Evolutionary conservation across 148 eudicot genomes (phyloP).

Genomic region (Diospyros kaki): DNA sequence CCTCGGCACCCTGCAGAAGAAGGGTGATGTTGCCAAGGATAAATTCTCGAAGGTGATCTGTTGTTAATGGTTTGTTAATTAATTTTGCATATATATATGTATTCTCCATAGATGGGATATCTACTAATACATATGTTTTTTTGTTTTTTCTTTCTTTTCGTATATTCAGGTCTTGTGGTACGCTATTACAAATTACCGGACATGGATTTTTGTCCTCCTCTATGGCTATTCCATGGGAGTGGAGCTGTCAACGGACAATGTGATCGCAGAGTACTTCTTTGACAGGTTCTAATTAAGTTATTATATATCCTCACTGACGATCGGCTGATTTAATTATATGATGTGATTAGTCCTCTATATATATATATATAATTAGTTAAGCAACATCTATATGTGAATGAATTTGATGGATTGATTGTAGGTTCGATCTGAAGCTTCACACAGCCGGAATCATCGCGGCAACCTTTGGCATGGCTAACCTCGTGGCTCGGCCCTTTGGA

Average conservation of each 20-base stretch:
- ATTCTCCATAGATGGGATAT: not conserved
- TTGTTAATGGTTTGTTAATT: not conserved
- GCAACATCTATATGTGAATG: not conserved
- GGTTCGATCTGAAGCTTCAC: constrained; percentile 65
- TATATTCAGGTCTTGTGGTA: constrained; percentile 31
- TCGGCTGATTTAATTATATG: too few relatives aligned
- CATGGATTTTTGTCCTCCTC: constrained; percentile 51
- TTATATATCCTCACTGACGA: too few relatives aligned
- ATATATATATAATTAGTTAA: too few relatives aligned
- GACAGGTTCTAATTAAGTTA: constrained; percentile 26
- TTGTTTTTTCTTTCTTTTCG: not conserved
- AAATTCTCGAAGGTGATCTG: constrained; percentile 35
- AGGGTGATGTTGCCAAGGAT: constrained; percentile 45
- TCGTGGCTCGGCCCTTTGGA: constrained; percentile 57
- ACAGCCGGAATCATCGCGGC: constrained; percentile 76
- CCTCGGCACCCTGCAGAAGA: constrained; percentile 40
- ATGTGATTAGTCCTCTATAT: not conserved
- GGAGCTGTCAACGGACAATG: constrained; percentile 32
- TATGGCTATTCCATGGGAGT: constrained; percentile 60
- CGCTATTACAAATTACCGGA: constrained; percentile 47
- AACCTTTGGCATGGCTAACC: constrained; percentile 70
- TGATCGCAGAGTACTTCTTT: constrained; percentile 46
- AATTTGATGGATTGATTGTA: constrained; percentile 7
- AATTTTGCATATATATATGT: not conserved
- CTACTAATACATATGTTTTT: too few relatives aligned